Percentiles rank a stretch among this genome's conserved stretches.
phyloP scores from a whole-genome alignment of 1,284 basidiomycete species.

The Cystodermella granulosa region DNA sequence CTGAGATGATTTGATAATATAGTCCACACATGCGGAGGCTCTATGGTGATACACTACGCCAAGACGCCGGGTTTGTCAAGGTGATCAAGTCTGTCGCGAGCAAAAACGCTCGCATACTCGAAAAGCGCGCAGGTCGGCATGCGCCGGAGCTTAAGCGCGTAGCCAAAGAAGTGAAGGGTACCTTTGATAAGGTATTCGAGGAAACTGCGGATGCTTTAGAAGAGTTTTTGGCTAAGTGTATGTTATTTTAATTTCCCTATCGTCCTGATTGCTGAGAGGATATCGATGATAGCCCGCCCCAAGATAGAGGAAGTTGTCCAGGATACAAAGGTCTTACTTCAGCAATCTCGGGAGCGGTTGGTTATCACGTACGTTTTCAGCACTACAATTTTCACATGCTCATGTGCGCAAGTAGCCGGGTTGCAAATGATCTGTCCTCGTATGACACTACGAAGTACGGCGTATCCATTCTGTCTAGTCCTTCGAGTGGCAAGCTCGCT shows the following conservation, averaged over 20 bases:
- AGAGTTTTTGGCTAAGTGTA: conserved; percentile 87
- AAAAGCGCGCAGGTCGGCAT: conserved; percentile 62
- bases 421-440: conserved; percentile 73
- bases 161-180: conserved; percentile 85
- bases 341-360: conserved; percentile 83
- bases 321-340: conserved; percentile 87
- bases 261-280: conserved; percentile 7
- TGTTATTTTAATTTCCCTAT: conserved; percentile 25
- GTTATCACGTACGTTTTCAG: conserved; percentile 71
- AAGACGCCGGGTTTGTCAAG: conserved; percentile 94
- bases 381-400: conserved; percentile 5
- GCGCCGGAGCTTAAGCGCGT: conserved; percentile 74
- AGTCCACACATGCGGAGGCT: conserved; percentile 97
- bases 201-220: conserved; percentile 88
- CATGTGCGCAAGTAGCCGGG: conserved; percentile 52
- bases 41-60: conserved; percentile 87
- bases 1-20: conserved; percentile 6
- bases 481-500: conserved; percentile 45
- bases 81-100: conserved; percentile 89
- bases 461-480: conserved; percentile 56
- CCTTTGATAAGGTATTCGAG: conserved; percentile 90
- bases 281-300: conserved; percentile 41
- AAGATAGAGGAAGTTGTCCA: conserved; percentile 78
- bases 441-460: conserved; percentile 79
- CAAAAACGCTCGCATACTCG: conserved; percentile 70